Evolutionary conservation across 768 basidiomycete species (phyloP), one percentile per base, ranked within the genome.

Genomic region (Phaffia australis): DNA sequence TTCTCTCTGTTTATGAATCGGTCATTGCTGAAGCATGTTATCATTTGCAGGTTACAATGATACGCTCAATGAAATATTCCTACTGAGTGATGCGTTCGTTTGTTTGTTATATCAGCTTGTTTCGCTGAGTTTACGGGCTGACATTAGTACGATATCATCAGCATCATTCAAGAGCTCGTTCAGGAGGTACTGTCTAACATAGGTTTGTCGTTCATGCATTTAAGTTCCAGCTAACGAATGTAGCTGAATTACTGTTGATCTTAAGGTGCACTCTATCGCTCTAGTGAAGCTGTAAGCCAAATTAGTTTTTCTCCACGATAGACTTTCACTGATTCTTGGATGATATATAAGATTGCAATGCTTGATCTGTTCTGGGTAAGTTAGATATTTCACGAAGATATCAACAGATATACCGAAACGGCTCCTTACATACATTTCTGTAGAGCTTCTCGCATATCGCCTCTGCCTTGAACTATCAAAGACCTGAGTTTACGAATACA

Each of bases 31-130:
- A 90, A 91, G 72, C 79, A 88, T 77, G 93, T 92, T 73, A 5
- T 42, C 35, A 11, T 11, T 42, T 42, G 84, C 88, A 0, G 79
- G 90, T 56, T 88, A 95, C 84, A 87, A 85, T 71, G 90, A 94
- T 73, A 86, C 89, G 0, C 78, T 94, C n/a, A 86, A 92, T 66
- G 94, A 98, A 75, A 84, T 88, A 0, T 77, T 95, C 61, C 81
- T 90, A 50, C 79, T 97, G 59, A 93, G 92, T 72, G 85, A 90
- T 69, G 85, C 84, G 87, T 85, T 66, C 16, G 47, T 70, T 30
- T 7, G 14, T 7, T 56, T 25, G 25, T 35, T 54, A 29, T n/a
- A 27, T 15, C 27, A 27, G 21, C 18, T 30, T 32, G 18, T 5
- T 16, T 11, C 51, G 61, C 19, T n/a, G n/a, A n/a, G n/a, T n/a